A percentile compares a stretch with the other conserved stretches of the same genome.
Conservation (phyloP, 2,329 filamentous ascomycete genomes). For the Ophioceras dolichostomum region DNA sequence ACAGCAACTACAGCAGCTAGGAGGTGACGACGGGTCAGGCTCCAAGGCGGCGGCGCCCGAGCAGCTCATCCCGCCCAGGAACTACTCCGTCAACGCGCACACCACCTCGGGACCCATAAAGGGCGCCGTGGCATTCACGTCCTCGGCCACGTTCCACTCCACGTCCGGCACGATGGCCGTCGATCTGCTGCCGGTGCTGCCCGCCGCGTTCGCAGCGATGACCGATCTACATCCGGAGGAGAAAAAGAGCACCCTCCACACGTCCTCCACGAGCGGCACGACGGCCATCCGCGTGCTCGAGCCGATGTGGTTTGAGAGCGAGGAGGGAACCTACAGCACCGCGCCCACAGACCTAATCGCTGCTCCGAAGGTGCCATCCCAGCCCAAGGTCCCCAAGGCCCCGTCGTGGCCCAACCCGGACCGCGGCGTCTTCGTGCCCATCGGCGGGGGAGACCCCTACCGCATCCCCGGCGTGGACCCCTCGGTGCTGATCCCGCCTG, state of each 20-base stretch:
- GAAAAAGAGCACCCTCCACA: slow-evolving; percentile 17
- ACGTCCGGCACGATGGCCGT: slow-evolving; percentile 28
- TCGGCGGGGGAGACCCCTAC: slow-evolving; percentile 9
- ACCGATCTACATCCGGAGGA: slow-evolving; percentile 9
- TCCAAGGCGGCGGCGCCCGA: neutral
- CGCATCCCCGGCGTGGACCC: slow-evolving; percentile 1
- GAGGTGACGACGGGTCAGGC: neutral
- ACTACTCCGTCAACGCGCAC: slow-evolving; percentile 31
- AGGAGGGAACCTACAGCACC: slow-evolving; percentile 7
- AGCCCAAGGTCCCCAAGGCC: slow-evolving; percentile 3
- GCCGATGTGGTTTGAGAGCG: slow-evolving; percentile 26
- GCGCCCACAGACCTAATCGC: no score
- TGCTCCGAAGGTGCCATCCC: neutral
- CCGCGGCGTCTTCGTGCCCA: slow-evolving; percentile 2
- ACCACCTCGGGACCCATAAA: slow-evolving; percentile 31
- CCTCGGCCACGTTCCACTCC: slow-evolving; percentile 20
- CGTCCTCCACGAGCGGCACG: slow-evolving; percentile 29
- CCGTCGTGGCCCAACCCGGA: slow-evolving; percentile 1
- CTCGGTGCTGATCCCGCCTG: neutral
- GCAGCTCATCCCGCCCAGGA: slow-evolving; percentile 25
- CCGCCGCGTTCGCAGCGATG: slow-evolving; percentile 1
- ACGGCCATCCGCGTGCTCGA: slow-evolving; percentile 26
- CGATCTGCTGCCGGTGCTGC: slow-evolving; percentile 29
- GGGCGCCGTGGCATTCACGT: slow-evolving; percentile 26
- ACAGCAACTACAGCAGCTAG: neutral